Conservation (phyloP, 2,329 filamentous ascomycete genomes). For the Trichoderma polysporum region DNA sequence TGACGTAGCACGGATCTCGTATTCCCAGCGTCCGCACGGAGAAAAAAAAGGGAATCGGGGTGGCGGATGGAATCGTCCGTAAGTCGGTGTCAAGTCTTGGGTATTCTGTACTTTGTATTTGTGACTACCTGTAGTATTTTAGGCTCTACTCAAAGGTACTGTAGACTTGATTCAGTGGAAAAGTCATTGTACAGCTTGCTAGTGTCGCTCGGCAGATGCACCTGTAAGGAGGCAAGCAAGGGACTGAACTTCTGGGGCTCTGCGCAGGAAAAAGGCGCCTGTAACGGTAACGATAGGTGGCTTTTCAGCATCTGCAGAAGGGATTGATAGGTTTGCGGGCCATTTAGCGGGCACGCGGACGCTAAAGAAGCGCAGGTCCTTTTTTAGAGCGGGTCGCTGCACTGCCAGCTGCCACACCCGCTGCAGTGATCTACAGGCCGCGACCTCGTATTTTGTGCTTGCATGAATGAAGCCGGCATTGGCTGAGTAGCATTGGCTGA, state of each 20-base stretch:
- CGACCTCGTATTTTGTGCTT: slow-evolving; percentile 20
- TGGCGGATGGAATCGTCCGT: slow-evolving; percentile 1
- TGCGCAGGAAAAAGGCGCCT: neutral
- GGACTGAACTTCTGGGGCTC: neutral
- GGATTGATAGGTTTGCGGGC: neutral
- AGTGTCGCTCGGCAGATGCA: slow-evolving; percentile 3
- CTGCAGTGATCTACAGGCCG: slow-evolving; percentile 15
- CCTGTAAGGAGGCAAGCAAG: slow-evolving; percentile 7
- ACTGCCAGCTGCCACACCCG: neutral
- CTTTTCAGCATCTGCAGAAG: neutral
- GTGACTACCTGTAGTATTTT: neutral
- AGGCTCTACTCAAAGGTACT: neutral
- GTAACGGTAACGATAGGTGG: neutral
- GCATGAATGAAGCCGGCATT: neutral
- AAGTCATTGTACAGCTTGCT: neutral
- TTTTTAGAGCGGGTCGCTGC: neutral
- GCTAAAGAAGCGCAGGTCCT: neutral
- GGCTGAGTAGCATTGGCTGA: neutral
- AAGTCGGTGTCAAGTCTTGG: slow-evolving; percentile 10
- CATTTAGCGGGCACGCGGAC: slow-evolving; percentile 15
- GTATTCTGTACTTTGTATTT: neutral
- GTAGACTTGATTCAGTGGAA: neutral
- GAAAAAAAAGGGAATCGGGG: neutral
- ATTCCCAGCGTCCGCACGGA: slow-evolving; percentile 19
- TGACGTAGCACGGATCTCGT: slow-evolving; percentile 29